These are phyloP conservation scores for Leccinum huronense DNA, from an alignment of 1,284 basidiomycete species.

Conservation along the genomic window DNA sequence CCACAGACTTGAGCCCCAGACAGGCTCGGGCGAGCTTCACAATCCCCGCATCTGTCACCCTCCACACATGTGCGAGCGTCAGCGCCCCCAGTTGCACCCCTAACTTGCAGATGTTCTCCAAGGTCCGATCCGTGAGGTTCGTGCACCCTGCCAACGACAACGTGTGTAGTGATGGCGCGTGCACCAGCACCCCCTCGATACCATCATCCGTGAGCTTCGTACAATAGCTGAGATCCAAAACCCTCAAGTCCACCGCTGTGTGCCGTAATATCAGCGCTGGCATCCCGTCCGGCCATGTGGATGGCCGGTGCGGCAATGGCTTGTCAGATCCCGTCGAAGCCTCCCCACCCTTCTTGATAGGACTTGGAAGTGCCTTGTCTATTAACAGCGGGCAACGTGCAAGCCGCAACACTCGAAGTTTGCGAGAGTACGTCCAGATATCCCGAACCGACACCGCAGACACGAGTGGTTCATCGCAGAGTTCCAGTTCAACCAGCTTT, in stretches of 20 bases:
- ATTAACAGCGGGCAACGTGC: slow-evolving; percentile 70
- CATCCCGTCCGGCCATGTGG: slow-evolving; percentile 56
- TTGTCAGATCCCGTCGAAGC: slow-evolving; percentile 36
- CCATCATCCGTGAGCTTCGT: slow-evolving; percentile 72
- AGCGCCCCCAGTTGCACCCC: slow-evolving; percentile 80
- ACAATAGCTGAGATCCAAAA: slow-evolving; percentile 79
- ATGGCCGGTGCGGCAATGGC: slow-evolving; percentile 51
- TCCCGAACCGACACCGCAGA: slow-evolving; percentile 72
- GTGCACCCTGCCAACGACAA: slow-evolving; percentile 82
- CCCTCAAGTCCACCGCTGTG: slow-evolving; percentile 68
- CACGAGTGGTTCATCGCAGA: slow-evolving; percentile 72
- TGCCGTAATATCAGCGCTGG: slow-evolving; percentile 60
- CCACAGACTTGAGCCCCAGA: slow-evolving; percentile 75
- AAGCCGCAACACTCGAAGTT: slow-evolving; percentile 75
- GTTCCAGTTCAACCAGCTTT: slow-evolving; percentile 79
- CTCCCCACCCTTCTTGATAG: slow-evolving; percentile 35
- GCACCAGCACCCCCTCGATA: slow-evolving; percentile 73
- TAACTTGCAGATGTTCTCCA: slow-evolving; percentile 70
- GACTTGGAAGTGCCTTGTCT: slow-evolving; percentile 77
- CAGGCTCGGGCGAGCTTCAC: slow-evolving; percentile 72
- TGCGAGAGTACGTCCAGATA: slow-evolving; percentile 78
- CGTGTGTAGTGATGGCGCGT: slow-evolving; percentile 79
- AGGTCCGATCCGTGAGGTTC: slow-evolving; percentile 71
- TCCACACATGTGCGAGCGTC: slow-evolving; percentile 75
- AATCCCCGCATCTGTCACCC: slow-evolving; percentile 82